A percentile compares a stretch with the other conserved stretches of the same genome.
These are phyloP conservation scores for Apiotrichum sp. DNA, from an alignment of 1,284 basidiomycete species.

Conservation along the genomic window DNA sequence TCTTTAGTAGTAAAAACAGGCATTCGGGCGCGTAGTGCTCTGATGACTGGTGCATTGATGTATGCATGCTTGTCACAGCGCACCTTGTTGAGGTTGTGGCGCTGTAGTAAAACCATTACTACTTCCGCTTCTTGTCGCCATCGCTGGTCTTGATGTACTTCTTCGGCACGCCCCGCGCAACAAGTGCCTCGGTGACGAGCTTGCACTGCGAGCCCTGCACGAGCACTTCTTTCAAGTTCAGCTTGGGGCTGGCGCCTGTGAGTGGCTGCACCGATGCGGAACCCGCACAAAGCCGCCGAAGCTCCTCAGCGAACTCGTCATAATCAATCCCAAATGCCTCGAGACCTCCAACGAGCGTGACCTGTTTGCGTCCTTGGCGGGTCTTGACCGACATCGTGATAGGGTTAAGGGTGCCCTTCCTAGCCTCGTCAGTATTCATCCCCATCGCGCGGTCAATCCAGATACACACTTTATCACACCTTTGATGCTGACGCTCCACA, in stretches of 20 bases:
- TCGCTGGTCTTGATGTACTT: constrained; percentile 62
- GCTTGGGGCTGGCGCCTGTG: constrained; percentile 39
- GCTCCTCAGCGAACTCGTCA: constrained; percentile 70
- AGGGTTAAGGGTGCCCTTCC: constrained; percentile 68
- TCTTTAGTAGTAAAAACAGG: too few relatives aligned
- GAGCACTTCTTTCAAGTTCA: constrained; percentile 57
- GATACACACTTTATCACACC: constrained; percentile 34
- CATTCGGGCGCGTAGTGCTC: too few relatives aligned
- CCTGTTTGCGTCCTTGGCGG: constrained; percentile 67
- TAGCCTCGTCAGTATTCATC: constrained; percentile 34
- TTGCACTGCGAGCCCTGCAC: constrained; percentile 75
- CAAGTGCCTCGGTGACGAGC: constrained; percentile 60
- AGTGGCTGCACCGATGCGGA: constrained; percentile 56
- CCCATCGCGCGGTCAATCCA: too few relatives aligned
- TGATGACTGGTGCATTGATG: too few relatives aligned
- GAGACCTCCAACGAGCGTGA: constrained; percentile 68
- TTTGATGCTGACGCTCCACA: constrained; percentile 35
- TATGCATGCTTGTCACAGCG: too few relatives aligned
- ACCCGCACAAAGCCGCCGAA: constrained; percentile 67
- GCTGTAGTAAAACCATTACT: too few relatives aligned
- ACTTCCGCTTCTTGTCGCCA: constrained; percentile 12
- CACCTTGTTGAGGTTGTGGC: too few relatives aligned
- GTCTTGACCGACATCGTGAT: constrained; percentile 64
- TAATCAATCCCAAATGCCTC: constrained; percentile 66
- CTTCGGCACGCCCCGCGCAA: constrained; percentile 66